Base-by-base conservation (phyloP, 164 flowering plant species). In the Umbellularia californica region DNA sequence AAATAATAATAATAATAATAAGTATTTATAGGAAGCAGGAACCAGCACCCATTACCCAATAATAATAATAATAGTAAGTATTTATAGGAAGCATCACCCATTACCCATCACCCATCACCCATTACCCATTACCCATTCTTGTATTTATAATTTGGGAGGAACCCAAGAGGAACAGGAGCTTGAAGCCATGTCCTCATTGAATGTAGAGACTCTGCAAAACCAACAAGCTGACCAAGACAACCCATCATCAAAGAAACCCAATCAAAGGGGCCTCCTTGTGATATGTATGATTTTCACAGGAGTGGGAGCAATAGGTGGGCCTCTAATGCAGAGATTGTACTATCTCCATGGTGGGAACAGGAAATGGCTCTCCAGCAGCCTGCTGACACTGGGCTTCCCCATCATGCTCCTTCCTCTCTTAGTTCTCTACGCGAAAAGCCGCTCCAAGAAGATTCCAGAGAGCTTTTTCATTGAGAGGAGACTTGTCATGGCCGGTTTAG, bases 251-350 rank as follows among this genome's bases (percentile, higher is more conserved):
- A 30, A 50, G 30, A 51, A 27, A 22, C 28, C 14, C 15, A 33
- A 25, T 23, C 30, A 22, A 11, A 41, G 72, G 68, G 17, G 41
- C 19, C 77, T 74, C 20, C 50, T 69, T 11, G n/a, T 70, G 22
- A 30, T 66, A 23, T 75, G 15, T 55, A 52, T 41, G 15, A 5
- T 19, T 20, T 74, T 24, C 22, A 22, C 9, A 10, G 11, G 66
- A 7, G 51, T 72, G 0, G 79, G 79, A 22, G 3, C 2, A 41
- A 47, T 72, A 4, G 79, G 79, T 6, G 75, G 75, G 12, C 75
- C 79, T 0, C n/a, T 77, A 62, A 20, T 72, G 17, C 75, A 72
- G 35, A 52, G 75, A 13, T 75, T 77, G 4, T 77, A 77, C 67
- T 64, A 64, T 64, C 67, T 64, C 28, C 67, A 64, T 13, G 67